These are phyloP conservation scores for Fagus crenata DNA, from an alignment of 306 rosid genomes.

Conservation along the genomic window DNA sequence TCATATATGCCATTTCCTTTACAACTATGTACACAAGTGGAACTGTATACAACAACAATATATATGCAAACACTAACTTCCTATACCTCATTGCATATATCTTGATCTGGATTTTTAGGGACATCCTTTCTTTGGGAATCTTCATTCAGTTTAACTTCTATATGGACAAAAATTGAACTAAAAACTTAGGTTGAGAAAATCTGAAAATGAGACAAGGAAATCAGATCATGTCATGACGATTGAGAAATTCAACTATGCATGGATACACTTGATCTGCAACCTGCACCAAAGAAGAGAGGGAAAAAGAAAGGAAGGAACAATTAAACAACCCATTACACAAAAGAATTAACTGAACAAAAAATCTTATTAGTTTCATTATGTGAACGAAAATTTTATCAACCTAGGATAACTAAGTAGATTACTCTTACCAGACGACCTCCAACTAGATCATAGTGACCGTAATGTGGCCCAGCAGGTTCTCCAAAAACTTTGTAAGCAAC, in stretches of 20 bases:
- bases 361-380: not conserved
- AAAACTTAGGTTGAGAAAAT: not conserved
- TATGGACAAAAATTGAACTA: constrained; percentile 20
- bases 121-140: constrained; percentile 18
- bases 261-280: constrained; percentile 75
- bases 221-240: constrained; percentile 60
- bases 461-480: constrained; percentile 76
- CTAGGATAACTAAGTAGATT: not conserved
- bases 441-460: constrained; percentile 88
- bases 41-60: constrained; percentile 1
- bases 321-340: constrained; percentile 7
- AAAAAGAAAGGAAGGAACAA: constrained; percentile 11
- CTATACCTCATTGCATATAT: not conserved
- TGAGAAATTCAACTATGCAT: constrained; percentile 61
- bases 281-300: constrained; percentile 43
- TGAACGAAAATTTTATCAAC: not conserved
- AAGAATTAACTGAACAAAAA: constrained; percentile 11
- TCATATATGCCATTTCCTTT: not conserved
- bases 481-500: constrained; percentile 75
- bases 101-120: constrained; percentile 18
- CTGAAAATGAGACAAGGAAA: constrained; percentile 9
- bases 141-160: constrained; percentile 23
- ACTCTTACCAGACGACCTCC: constrained; percentile 74
- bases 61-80: not conserved
- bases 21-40: not conserved